phyloP scores from a whole-genome alignment of 768 basidiomycete species.

The Pleurotus platypus region DNA sequence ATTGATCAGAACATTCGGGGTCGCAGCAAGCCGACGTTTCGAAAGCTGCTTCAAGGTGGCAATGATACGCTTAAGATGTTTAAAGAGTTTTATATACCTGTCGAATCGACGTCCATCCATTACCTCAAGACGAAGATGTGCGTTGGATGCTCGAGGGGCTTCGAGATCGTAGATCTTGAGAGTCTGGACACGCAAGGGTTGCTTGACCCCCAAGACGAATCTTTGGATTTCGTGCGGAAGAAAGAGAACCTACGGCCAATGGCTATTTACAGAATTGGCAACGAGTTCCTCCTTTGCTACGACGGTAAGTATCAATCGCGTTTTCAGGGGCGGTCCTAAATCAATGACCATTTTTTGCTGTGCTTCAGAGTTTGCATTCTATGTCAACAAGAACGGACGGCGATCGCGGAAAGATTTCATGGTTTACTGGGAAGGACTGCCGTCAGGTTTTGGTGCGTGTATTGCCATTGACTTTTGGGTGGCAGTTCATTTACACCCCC shows the following conservation, averaged over 20 bases:
- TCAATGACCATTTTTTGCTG: background rate
- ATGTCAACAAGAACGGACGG: constrained; percentile 95
- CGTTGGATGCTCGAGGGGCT: constrained; percentile 94
- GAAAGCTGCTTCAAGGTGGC: constrained; percentile 88
- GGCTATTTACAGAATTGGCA: constrained; percentile 95
- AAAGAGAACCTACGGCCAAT: constrained; percentile 87
- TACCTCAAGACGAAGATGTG: constrained; percentile 97
- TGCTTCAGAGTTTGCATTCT: constrained; percentile 90
- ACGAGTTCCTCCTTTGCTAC: constrained; percentile 96
- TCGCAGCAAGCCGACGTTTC: constrained; percentile 86
- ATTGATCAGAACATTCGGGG: constrained; percentile 85
- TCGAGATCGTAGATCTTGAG: constrained; percentile 98
- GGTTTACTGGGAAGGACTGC: constrained; percentile 95
- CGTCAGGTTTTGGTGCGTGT: constrained; percentile 89
- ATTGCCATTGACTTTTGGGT: background rate
- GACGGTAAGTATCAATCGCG: constrained; percentile 56
- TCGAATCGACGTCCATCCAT: constrained; percentile 94
- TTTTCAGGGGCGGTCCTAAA: too few species aligned
- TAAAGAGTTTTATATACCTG: constrained; percentile 99
- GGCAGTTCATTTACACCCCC: constrained; percentile 5
- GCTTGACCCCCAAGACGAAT: constrained; percentile 87
- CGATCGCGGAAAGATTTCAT: constrained; percentile 88
- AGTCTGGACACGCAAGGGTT: constrained; percentile 95
- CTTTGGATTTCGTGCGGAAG: constrained; percentile 91
- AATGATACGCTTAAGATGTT: constrained; percentile 92